phyloP scores from a whole-genome alignment of 179 eudicot genomes.

The Sideroxylon spinosum region DNA sequence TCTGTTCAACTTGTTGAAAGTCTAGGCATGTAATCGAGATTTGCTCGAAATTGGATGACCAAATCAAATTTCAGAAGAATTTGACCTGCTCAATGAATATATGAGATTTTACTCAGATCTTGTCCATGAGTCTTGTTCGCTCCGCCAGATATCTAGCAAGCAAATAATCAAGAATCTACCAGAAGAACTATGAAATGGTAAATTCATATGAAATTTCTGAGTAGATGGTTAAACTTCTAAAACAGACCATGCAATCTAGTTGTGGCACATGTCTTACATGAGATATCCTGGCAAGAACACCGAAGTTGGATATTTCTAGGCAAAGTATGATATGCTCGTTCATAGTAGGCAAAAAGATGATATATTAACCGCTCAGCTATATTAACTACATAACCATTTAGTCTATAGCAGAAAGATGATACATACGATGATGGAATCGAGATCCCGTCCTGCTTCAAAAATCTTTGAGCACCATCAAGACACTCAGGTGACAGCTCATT shows the following conservation, averaged over 20 bases:
- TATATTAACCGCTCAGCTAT: too few relatives aligned
- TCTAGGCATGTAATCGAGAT: background rate
- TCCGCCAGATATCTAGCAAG: background rate
- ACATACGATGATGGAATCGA: conserved; percentile 96
- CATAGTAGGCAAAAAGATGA: background rate
- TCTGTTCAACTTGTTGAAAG: background rate
- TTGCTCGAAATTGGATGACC: background rate
- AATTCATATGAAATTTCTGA: background rate
- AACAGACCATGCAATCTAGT: background rate
- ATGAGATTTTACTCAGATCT: background rate
- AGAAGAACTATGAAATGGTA: background rate
- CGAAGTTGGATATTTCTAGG: too few relatives aligned
- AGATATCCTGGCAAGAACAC: background rate
- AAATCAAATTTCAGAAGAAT: background rate
- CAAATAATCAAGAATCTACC: background rate
- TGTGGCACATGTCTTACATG: background rate
- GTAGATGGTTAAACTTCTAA: background rate
- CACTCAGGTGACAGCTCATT: conserved; percentile 99
- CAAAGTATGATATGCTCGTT: background rate
- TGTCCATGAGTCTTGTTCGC: background rate
- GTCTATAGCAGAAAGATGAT: background rate
- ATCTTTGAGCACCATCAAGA: conserved; percentile 94
- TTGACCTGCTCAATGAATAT: background rate
- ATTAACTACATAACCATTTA: background rate
- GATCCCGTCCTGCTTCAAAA: conserved; percentile 83